These are phyloP conservation scores for Pholiota adiposa DNA, from an alignment of 1,284 basidiomycete genomes.

Conservation along the genomic window DNA sequence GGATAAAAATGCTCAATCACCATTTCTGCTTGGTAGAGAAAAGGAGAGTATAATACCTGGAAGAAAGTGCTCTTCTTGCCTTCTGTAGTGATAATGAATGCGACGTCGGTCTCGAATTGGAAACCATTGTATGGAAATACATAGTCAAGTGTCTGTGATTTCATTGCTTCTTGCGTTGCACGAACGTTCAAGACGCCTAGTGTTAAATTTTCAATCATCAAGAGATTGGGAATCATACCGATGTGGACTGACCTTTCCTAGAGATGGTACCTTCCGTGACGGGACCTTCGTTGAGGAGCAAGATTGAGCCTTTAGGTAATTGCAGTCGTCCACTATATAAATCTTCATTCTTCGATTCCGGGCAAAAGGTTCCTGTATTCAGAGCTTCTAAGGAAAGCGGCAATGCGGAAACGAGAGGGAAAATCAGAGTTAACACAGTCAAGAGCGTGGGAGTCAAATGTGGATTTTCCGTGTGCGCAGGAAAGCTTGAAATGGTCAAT, in stretches of 20 bases:
- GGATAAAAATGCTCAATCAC: background rate
- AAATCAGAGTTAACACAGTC: constrained; percentile 57
- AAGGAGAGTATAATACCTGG: constrained; percentile 45
- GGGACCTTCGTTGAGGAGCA: constrained; percentile 71
- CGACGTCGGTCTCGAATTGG: constrained; percentile 76
- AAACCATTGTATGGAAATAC: constrained; percentile 81
- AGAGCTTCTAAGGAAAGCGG: constrained; percentile 61
- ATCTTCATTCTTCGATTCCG: constrained; percentile 75
- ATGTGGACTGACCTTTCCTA: constrained; percentile 55
- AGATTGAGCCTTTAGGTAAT: constrained; percentile 63
- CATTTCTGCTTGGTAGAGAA: background rate
- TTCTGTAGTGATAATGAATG: constrained; percentile 65
- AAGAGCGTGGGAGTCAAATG: constrained; percentile 48
- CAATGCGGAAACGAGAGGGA: constrained; percentile 54
- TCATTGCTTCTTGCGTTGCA: constrained; percentile 71
- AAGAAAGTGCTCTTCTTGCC: constrained; percentile 74
- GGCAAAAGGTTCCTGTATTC: constrained; percentile 64
- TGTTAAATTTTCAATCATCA: background rate
- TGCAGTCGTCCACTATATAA: constrained; percentile 79
- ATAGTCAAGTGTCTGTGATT: constrained; percentile 75
- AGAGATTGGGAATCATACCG: background rate
- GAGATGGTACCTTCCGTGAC: constrained; percentile 63
- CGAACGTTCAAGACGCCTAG: constrained; percentile 72
- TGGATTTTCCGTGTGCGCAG: constrained; percentile 39
- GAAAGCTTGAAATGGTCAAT: constrained; percentile 67